Percentiles rank a stretch among this genome's conserved stretches.
phyloP scores from a whole-genome alignment of 441 rosid genomes.

The Kokia cookei region DNA sequence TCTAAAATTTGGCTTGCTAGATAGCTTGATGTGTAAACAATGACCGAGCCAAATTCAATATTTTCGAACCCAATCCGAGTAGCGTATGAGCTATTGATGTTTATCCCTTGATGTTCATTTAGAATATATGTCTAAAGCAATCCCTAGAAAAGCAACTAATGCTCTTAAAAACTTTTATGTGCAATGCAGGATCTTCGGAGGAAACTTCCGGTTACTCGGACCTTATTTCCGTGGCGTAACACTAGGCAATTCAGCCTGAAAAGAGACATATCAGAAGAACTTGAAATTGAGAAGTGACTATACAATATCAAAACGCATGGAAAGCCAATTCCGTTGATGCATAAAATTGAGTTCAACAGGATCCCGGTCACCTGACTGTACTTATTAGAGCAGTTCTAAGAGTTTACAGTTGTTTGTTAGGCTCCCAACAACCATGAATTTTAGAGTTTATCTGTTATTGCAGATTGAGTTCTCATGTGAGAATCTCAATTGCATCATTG shows the following conservation, averaged over 20 bases:
- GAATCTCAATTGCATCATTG: background rate
- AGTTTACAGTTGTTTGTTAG: background rate
- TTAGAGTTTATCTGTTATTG: background rate
- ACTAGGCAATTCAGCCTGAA: constrained; percentile 85
- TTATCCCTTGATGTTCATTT: background rate
- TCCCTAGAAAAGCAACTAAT: background rate
- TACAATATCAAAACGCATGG: background rate
- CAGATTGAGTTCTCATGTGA: background rate
- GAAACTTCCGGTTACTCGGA: constrained; percentile 94
- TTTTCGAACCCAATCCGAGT: background rate
- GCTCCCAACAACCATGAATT: background rate
- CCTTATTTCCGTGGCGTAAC: constrained; percentile 92
- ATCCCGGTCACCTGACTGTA: background rate
- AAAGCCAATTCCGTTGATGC: background rate
- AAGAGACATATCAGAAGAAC: constrained; percentile 82
- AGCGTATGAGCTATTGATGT: background rate
- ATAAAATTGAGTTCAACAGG: constrained; percentile 4
- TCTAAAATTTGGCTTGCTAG: background rate
- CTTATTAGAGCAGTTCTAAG: background rate
- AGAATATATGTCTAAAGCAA: background rate
- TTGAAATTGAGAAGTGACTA: constrained; percentile 65
- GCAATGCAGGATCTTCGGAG: constrained; percentile 78
- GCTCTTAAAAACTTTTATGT: background rate
- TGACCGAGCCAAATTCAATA: background rate
- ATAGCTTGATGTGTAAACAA: background rate